Percentiles rank a stretch among this genome's conserved stretches.
Evolutionary conservation across 2,329 filamentous ascomycete genomes (phyloP).

Genomic region (Cercospora sp.): DNA sequence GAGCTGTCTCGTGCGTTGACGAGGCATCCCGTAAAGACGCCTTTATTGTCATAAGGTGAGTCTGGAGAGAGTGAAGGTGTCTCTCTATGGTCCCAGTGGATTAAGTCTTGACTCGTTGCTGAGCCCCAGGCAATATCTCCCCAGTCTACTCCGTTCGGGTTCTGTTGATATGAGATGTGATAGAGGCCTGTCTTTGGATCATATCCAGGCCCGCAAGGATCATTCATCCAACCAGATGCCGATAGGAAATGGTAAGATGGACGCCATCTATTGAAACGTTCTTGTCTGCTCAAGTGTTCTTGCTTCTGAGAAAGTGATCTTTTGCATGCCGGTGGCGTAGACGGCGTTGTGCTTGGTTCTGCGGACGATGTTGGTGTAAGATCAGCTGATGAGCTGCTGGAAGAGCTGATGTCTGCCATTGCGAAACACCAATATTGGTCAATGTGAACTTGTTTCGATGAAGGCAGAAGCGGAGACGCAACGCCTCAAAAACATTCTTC

Average conservation of each 20-base stretch:
- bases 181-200: conserved; percentile 44
- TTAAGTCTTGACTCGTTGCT: conserved; percentile 42
- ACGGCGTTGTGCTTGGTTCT: conserved; percentile 7
- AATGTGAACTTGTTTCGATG: neutral
- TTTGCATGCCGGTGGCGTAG: conserved; percentile 1
- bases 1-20: conserved; percentile 35
- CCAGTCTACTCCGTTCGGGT: conserved; percentile 45
- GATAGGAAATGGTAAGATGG: conserved; percentile 42
- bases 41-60: conserved; percentile 42
- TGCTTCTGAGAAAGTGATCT: neutral
- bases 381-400: conserved; percentile 12
- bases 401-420: conserved; percentile 14
- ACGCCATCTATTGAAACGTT: conserved; percentile 26
- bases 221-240: conserved; percentile 47
- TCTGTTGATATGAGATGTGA: conserved; percentile 49
- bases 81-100: conserved; percentile 41
- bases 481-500: neutral
- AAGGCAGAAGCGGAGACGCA: neutral
- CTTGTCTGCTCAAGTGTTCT: conserved; percentile 9
- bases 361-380: conserved; percentile 10
- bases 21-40: conserved; percentile 47
- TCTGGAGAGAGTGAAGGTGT: conserved; percentile 39
- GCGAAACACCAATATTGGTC: neutral
- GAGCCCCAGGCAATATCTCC: conserved; percentile 48
- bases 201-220: conserved; percentile 47